These are phyloP conservation scores for Fusarium ambrosium DNA, from an alignment of 2,329 filamentous ascomycete genomes.

Conservation along the genomic window DNA sequence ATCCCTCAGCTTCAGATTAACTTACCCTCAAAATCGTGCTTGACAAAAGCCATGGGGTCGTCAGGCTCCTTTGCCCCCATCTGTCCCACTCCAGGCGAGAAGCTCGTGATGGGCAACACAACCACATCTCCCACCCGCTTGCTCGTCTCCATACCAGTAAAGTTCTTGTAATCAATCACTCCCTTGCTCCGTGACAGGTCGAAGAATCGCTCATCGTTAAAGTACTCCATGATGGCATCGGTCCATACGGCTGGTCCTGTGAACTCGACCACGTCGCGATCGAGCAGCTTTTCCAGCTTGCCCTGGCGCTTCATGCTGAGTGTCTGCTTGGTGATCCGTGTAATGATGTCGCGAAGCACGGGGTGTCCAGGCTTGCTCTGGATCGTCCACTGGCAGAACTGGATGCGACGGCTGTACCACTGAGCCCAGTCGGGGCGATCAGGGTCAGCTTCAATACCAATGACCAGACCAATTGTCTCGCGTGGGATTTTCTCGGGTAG, in stretches of 20 bases:
- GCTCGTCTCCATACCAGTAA: slow-evolving; percentile 85
- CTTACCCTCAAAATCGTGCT: slow-evolving; percentile 95
- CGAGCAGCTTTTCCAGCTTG: slow-evolving; percentile 68
- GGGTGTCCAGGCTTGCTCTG: slow-evolving; percentile 96
- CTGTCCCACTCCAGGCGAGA: slow-evolving; percentile 93
- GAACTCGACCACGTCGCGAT: slow-evolving; percentile 89
- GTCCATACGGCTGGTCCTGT: slow-evolving; percentile 97
- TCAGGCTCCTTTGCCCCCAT: slow-evolving; percentile 92
- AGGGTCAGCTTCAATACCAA: slow-evolving; percentile 97
- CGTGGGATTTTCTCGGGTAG: slow-evolving; percentile 83
- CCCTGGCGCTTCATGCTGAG: slow-evolving; percentile 79
- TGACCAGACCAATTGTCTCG: slow-evolving; percentile 84
- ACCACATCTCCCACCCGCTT: slow-evolving; percentile 95
- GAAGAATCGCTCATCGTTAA: slow-evolving; percentile 93
- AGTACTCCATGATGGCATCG: slow-evolving; percentile 89
- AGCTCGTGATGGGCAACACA: slow-evolving; percentile 94
- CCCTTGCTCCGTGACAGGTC: slow-evolving; percentile 78
- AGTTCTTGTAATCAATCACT: slow-evolving; percentile 87
- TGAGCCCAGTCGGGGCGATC: slow-evolving; percentile 92
- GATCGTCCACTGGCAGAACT: slow-evolving; percentile 99
- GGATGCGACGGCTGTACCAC: slow-evolving; percentile 96
- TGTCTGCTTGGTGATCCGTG: slow-evolving; percentile 86
- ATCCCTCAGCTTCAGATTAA: background rate
- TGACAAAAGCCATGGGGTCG: slow-evolving; percentile 96
- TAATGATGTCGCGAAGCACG: slow-evolving; percentile 87